Base-by-base conservation (phyloP, 352 stramenopile species). In the Globisporangium ultimum region DNA sequence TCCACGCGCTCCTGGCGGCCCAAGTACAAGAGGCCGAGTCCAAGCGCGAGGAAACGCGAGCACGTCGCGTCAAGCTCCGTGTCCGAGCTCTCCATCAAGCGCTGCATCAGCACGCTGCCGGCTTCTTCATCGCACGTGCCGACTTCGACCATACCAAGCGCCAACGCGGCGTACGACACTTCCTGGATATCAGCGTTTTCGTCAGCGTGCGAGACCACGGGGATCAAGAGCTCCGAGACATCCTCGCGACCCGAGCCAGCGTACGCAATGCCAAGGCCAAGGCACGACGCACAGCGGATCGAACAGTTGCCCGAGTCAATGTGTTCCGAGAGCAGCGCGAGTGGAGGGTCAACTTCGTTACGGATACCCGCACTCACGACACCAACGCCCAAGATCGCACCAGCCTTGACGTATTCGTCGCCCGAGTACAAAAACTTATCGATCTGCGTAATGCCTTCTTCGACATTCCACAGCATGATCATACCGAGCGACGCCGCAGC, bases 391-490 rank as follows among this genome's bases (percentile, higher is more conserved):
- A 99, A 83, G 36, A 98, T 96, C 28, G 97, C 98, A 24, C 98
- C 98, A 22, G 98, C 97, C 77, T 98, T 99, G 49, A 99, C 95
- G 57, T 98, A 97, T 52, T 99, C 94, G 63, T 99, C 97, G 14
- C 88, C 95, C 54, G 91, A 98, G 81, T 99, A 99, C 43, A 99
- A 80, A 70, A 98, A 99, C 82, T 99, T 99, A 71, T 99, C 97
- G 74, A 99, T 99, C 66, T 98, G 88, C 55, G 96, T 99, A 59
- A 99, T 90, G 21, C 97, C 97, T 78, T 99, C 98, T 73, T 99
- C 97, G 5, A 99, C 96, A 74, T 99, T 99, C 98, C 98, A 99
- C 3, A 99, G 79, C 71, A 99, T 93, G 53, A 99, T 97, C 62
- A 98, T 92, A 53, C 97, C 98, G 32, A 99, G 78, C 41, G 96